Percentiles rank a stretch among this genome's conserved stretches.
These are phyloP conservation scores for Leptodermis oblonga DNA, from an alignment of 257 asterid species.

Conservation along the genomic window DNA sequence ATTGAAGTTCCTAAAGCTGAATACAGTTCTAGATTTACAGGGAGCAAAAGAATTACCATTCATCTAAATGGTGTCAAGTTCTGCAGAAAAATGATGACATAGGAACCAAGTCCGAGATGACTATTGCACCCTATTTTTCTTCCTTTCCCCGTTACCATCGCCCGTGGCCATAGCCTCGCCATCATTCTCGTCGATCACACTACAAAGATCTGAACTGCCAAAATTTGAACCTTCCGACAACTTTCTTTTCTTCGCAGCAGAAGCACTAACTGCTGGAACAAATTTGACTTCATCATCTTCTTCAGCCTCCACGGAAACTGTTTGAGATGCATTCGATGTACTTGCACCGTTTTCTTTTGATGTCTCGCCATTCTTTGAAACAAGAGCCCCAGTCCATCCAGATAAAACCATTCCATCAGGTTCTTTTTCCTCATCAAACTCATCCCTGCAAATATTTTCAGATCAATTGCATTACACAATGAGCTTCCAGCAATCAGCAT, in stretches of 20 bases:
- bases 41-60: conserved; percentile 40
- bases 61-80: conserved; percentile 34
- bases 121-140: conserved; percentile 47
- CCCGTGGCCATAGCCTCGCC: conserved; percentile 33
- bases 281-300: conserved; percentile 60
- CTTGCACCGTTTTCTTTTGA: conserved; percentile 55
- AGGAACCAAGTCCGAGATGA: conserved; percentile 29
- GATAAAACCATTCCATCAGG: conserved; percentile 85
- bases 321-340: conserved; percentile 48
- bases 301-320: conserved; percentile 29
- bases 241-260: conserved; percentile 68
- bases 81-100: background rate
- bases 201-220: conserved; percentile 20
- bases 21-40: conserved; percentile 25
- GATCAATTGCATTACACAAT: conserved; percentile 11
- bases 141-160: conserved; percentile 39
- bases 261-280: conserved; percentile 23
- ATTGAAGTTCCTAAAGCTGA: conserved; percentile 28
- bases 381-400: conserved; percentile 70
- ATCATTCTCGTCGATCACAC: conserved; percentile 27
- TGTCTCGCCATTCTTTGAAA: conserved; percentile 40
- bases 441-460: conserved; percentile 52
- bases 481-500: background rate
- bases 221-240: conserved; percentile 25
- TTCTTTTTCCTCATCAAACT: conserved; percentile 90